Evolutionary conservation across 768 basidiomycete species (phyloP), one percentile per base, ranked within the genome.

Genomic region (Hydnum rufescens): DNA sequence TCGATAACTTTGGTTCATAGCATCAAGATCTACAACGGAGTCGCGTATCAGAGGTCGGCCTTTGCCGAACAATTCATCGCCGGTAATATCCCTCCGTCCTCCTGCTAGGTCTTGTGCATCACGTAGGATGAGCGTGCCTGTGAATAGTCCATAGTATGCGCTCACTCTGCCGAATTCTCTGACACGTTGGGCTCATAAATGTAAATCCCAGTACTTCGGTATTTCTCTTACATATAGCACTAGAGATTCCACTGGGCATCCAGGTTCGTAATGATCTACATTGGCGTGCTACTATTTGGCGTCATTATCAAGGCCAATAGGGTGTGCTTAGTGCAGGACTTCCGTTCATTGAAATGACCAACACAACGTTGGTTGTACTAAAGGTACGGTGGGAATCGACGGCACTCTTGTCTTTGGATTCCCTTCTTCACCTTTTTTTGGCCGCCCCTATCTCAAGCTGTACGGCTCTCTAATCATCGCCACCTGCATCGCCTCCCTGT

Each of bases 281-380:
- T 47, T 47, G 13, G 8, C 13, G 44, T 8, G 26, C 8, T 16
- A 16, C 13, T 26, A 16, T 47, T 8, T 8, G 13, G 44, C 44
- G 49, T 32, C 5, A 5, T 16, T 30, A 13, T 31, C 13, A 13
- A 6, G 44, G 23, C 49, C 18, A 8, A 13, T 50, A 50, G 49
- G 23, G 5, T 16, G 6, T 50, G 13, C 32, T 30, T 8, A 13
- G 30, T 31, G 49, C 29, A 5, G 62, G 82, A 5, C 49, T 88
- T 19, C 86, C 86, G 0, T 86, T 89, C 63, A 58, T 87, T 52
- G 75, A 85, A 62, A 70, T 86, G 58, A 87, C 79, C 59, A 89
- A 89, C 67, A 88, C 86, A 3, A 75, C 83, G 0, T 49, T 87
- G 4, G 75, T 85, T 2, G 57, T 88, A 4, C 64, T 85, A 47